Percentiles rank a stretch among this genome's conserved stretches.
These are phyloP conservation scores for Colletotrichum falcatum DNA, from an alignment of 2,329 filamentous ascomycete genomes.

Conservation along the genomic window DNA sequence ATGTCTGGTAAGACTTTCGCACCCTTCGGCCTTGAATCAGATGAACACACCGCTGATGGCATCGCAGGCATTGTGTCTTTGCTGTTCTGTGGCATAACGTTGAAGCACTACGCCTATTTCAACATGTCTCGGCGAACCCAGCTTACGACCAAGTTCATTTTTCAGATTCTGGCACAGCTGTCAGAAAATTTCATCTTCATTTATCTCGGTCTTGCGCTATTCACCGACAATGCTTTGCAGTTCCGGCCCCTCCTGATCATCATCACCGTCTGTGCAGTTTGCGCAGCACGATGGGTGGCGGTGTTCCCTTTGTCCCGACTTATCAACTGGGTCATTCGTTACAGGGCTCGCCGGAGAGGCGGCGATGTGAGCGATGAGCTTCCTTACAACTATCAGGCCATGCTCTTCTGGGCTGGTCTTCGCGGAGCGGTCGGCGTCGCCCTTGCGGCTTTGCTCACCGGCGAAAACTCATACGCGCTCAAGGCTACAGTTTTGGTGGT, in stretches of 20 bases:
- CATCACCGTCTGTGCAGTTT: slow-evolving; percentile 91
- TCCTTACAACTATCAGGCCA: slow-evolving; percentile 96
- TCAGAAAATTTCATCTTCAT: slow-evolving; percentile 99
- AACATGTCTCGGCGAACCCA: slow-evolving; percentile 99
- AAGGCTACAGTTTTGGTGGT: slow-evolving; percentile 97
- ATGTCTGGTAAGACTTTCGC: slow-evolving; percentile 81
- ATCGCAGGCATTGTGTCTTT: slow-evolving; percentile 88
- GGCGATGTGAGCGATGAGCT: slow-evolving; percentile 84
- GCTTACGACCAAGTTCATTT: slow-evolving; percentile 97
- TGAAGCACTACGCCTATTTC: slow-evolving; percentile 99
- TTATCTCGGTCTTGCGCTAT: slow-evolving; percentile 93
- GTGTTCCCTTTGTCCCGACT: slow-evolving; percentile 91
- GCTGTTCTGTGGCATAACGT: slow-evolving; percentile 96
- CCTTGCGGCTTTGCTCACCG: slow-evolving; percentile 87
- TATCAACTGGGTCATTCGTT: slow-evolving; percentile 94
- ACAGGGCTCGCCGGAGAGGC: slow-evolving; percentile 82
- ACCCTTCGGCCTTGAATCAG: not conserved
- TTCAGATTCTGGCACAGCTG: slow-evolving; percentile 92
- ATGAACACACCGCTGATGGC: slow-evolving; percentile 35
- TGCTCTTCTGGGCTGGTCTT: slow-evolving; percentile 99
- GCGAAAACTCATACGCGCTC: slow-evolving; percentile 83
- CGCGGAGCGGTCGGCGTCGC: slow-evolving; percentile 96
- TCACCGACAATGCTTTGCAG: slow-evolving; percentile 87
- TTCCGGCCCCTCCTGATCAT: slow-evolving; percentile 98
- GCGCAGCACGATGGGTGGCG: slow-evolving; percentile 89